Evolutionary conservation across 1,284 basidiomycete genomes (phyloP), one percentile per base, ranked within the genome.

Genomic region (Leccinum olivaceoglutinosum): DNA sequence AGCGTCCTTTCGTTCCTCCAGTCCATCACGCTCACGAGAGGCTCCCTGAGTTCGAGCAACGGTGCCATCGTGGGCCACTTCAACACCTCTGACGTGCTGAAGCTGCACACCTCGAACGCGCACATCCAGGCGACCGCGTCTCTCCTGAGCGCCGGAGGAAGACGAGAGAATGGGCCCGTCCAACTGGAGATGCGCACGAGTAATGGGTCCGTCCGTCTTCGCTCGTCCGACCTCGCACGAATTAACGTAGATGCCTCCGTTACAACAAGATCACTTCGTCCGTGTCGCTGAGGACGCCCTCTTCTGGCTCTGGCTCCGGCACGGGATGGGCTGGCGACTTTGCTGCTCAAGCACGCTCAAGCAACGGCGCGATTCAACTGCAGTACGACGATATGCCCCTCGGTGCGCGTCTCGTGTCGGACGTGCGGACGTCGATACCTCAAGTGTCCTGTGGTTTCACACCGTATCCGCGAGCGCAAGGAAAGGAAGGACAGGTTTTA

Each of bases 31-130:
- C 73, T 77, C 0, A 66, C 71, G 4, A 64, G 66, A 11, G 76
- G 72, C 1, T 60, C 60, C 3, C 41, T 83, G 29, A 63, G 61
- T 1, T 75, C 79, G 1, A 64, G 68, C 1, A 78, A 82, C 38
- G 74, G 71, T 4, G 58, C 68, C 9, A 79, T 85, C 65, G 49
- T 65, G 1, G 84, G 82, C 11, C 74, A 75, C 10, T 81, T 78
- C 70, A 77, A 77, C 44, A 65, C 73, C 1, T 71, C 76, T 0
- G 67, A 69, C 2, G 59, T 65, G 0, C 66, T 85, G 6, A 65
- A 62, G 1, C 64, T 85, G 7, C 39, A 51, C 11, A 82, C 81
- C 0, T 70, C 75, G 21, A 82, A 82, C 62, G 74, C 68, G 1
- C 65, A 49, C 4, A 78, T 85, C 58, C 65, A 74, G 10, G 72